Evolutionary conservation across 2,329 filamentous ascomycete genomes (phyloP).

Genomic region (Chrysosporium keratinophilum): DNA sequence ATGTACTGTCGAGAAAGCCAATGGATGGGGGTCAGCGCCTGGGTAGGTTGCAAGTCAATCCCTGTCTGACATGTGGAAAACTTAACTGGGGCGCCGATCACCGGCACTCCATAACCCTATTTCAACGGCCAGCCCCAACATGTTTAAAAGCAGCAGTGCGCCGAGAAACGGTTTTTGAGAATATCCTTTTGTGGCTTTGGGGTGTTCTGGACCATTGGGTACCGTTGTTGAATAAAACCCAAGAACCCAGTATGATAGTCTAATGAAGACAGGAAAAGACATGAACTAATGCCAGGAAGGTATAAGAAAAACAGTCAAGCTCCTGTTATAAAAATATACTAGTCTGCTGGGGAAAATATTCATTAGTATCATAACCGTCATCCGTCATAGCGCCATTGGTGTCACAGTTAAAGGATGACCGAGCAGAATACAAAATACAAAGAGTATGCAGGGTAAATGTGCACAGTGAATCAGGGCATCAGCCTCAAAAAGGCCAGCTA

Average conservation of each 20-base stretch:
- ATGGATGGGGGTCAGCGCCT: not conserved
- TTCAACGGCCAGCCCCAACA: too few relatives aligned
- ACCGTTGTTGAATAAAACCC: not conserved
- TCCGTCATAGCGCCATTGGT: not conserved
- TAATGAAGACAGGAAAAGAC: not conserved
- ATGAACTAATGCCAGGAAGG: not conserved
- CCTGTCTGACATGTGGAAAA: too few relatives aligned
- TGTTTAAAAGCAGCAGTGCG: not conserved
- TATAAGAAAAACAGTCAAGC: not conserved
- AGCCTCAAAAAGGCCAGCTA: not conserved
- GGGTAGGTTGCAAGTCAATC: too few relatives aligned
- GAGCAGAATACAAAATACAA: too few relatives aligned
- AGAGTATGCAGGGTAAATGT: too few relatives aligned
- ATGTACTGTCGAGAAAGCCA: not conserved
- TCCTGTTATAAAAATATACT: not conserved
- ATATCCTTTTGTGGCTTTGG: too few relatives aligned
- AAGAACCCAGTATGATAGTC: too few relatives aligned
- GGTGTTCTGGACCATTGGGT: not conserved
- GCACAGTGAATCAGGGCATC: too few relatives aligned
- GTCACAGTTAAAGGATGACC: too few relatives aligned
- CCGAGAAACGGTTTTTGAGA: too few relatives aligned
- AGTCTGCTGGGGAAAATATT: not conserved
- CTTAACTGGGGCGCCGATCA: too few relatives aligned
- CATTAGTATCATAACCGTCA: constrained; percentile 3
- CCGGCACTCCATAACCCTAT: too few relatives aligned